A percentile compares a stretch with the other conserved stretches of the same genome.
phyloP scores from a whole-genome alignment of 2,329 filamentous ascomycete genomes.

The Penicillium sp. region DNA sequence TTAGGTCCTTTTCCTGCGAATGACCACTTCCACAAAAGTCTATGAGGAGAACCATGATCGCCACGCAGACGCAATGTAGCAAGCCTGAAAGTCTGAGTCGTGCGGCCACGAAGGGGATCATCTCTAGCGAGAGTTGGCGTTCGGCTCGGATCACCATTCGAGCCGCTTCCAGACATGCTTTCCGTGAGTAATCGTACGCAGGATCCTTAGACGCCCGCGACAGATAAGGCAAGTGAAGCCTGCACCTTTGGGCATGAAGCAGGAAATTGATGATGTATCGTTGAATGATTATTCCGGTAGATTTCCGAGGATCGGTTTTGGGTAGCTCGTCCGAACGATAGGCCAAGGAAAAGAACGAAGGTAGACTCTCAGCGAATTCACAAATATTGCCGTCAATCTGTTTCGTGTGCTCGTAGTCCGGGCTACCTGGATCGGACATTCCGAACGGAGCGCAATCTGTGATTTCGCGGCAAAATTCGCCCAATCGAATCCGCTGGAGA shows the following conservation, averaged over 20 bases:
- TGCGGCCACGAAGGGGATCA: conserved; percentile 17
- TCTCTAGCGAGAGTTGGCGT: conserved; percentile 17
- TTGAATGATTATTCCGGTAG: conserved; percentile 27
- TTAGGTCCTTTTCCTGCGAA: conserved; percentile 23
- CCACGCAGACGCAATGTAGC: conserved; percentile 37
- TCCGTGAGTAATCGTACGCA: conserved; percentile 31
- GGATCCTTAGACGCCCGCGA: conserved; percentile 26
- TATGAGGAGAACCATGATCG: conserved; percentile 38
- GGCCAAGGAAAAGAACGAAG: conserved; percentile 33
- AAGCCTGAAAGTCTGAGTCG: conserved; percentile 28
- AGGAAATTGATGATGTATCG: conserved; percentile 36
- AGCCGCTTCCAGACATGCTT: conserved; percentile 34
- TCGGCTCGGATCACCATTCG: conserved; percentile 30
- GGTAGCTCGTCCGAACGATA: conserved; percentile 1
- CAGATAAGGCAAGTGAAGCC: conserved; percentile 39
- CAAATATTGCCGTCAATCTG: conserved; percentile 34
- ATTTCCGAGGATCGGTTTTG: conserved; percentile 7
- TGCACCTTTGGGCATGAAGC: conserved; percentile 34
- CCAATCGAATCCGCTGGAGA: conserved; percentile 35
- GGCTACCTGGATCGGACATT: conserved; percentile 13
- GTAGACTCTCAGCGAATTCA: conserved; percentile 27
- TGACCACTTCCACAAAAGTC: conserved; percentile 33
- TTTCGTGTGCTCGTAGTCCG: conserved; percentile 30
- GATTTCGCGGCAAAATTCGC: conserved; percentile 36
- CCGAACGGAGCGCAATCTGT: conserved; percentile 32